A percentile compares a stretch with the other conserved stretches of the same genome.
Conservation (phyloP, 805 yeast species). For the Debaryomyces prosopidis region DNA sequence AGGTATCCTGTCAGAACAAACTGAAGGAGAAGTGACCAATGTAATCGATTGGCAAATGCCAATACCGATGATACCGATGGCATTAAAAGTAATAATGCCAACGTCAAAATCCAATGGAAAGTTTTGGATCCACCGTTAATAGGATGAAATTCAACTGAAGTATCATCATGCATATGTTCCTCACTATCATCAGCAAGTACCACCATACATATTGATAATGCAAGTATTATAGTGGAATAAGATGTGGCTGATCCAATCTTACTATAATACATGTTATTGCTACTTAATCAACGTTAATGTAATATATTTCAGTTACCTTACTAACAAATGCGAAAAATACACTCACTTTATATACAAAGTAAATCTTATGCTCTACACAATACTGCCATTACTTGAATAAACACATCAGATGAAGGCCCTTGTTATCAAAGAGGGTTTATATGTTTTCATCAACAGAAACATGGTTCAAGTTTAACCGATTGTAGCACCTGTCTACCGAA, state of each 20-base stretch:
- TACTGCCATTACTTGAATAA: too few relatives aligned
- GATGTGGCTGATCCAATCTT: neutral
- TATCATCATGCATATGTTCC: constrained; percentile 15
- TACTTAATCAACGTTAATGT: too few relatives aligned
- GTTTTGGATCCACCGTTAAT: constrained; percentile 53
- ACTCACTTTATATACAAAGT: too few relatives aligned
- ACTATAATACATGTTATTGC: neutral
- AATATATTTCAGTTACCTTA: too few relatives aligned
- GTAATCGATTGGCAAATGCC: constrained; percentile 53
- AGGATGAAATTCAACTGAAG: constrained; percentile 40
- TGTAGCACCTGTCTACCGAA: too few relatives aligned
- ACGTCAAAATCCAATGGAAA: constrained; percentile 63
- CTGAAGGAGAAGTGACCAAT: constrained; percentile 48
- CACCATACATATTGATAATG: neutral
- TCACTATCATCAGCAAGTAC: constrained; percentile 5
- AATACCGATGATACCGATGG: constrained; percentile 59
- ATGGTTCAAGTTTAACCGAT: too few relatives aligned
- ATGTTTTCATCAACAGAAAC: too few relatives aligned
- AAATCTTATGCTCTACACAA: too few relatives aligned
- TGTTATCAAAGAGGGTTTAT: too few relatives aligned
- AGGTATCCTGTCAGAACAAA: constrained; percentile 49
- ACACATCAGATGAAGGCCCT: too few relatives aligned
- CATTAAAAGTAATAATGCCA: constrained; percentile 46
- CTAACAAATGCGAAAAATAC: neutral
- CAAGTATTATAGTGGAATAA: neutral